These are phyloP conservation scores for Mangifera indica DNA, from an alignment of 345 rosid genomes.

Conservation along the genomic window DNA sequence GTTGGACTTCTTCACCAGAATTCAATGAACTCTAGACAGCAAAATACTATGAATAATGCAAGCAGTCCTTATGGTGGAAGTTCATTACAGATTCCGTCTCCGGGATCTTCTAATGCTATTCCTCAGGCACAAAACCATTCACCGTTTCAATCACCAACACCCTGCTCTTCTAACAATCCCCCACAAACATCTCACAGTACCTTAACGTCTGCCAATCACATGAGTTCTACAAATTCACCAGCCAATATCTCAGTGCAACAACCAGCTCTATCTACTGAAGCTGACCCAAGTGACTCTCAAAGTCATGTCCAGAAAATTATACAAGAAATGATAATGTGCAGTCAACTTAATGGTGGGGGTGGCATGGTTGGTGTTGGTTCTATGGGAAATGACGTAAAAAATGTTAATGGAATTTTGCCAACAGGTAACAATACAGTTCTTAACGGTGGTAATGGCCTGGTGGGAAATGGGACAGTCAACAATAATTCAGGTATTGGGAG, in stretches of 20 bases:
- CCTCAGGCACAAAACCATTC: conserved; percentile 64
- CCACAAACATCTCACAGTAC: conserved; percentile 53
- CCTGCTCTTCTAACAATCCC: conserved; percentile 53
- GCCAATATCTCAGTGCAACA: conserved; percentile 60
- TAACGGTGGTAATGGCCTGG: conserved; percentile 37
- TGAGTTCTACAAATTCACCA: conserved; percentile 56
- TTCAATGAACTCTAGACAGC: conserved; percentile 82
- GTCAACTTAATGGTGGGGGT: conserved; percentile 52
- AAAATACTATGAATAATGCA: conserved; percentile 63
- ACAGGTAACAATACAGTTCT: conserved; percentile 46
- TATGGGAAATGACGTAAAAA: conserved; percentile 56
- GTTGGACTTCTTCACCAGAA: conserved; percentile 91
- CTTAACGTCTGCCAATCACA: conserved; percentile 51
- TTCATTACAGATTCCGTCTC: conserved; percentile 71
- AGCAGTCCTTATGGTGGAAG: conserved; percentile 79
- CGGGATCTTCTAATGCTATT: conserved; percentile 70
- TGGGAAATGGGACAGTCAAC: conserved; percentile 53
- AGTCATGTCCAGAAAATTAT: conserved; percentile 89
- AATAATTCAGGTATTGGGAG: conserved; percentile 44
- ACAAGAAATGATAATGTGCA: conserved; percentile 69
- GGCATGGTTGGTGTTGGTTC: conserved; percentile 59
- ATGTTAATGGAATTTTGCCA: conserved; percentile 47
- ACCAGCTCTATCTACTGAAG: conserved; percentile 51
- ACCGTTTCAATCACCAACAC: conserved; percentile 71
- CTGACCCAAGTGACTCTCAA: conserved; percentile 60